phyloP scores from a whole-genome alignment of 1,139 yeast genomes.

The Geotrichum fermentans region DNA sequence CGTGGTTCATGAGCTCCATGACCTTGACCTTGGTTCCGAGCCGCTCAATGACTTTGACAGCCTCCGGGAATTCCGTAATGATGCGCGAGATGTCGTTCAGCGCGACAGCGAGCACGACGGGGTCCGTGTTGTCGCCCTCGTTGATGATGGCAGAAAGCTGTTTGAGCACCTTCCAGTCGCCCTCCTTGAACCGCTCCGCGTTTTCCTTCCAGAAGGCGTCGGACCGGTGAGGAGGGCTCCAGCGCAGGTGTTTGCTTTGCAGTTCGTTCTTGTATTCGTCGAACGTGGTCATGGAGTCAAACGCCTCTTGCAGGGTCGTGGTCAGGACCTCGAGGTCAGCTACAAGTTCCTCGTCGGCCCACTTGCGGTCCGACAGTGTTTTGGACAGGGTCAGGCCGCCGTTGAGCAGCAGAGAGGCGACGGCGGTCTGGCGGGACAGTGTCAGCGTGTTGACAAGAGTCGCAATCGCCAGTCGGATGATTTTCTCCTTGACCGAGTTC shows the following conservation, averaged over 20 bases:
- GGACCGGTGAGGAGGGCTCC: slow-evolving; percentile 92
- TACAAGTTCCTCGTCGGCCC: slow-evolving; percentile 90
- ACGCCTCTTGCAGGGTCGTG: slow-evolving; percentile 62
- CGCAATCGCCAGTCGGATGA: slow-evolving; percentile 75
- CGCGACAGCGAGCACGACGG: slow-evolving; percentile 46
- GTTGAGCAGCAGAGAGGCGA: slow-evolving; percentile 69
- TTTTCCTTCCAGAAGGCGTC: slow-evolving; percentile 89
- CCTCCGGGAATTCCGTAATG: slow-evolving; percentile 59
- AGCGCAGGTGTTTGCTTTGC: slow-evolving; percentile 67
- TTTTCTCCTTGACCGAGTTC: slow-evolving; percentile 85
- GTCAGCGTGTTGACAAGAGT: slow-evolving; percentile 49
- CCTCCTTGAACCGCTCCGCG: slow-evolving; percentile 66
- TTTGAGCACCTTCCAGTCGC: slow-evolving; percentile 67
- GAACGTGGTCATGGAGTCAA: slow-evolving; percentile 76
- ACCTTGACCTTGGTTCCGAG: slow-evolving; percentile 64
- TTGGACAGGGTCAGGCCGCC: slow-evolving; percentile 68
- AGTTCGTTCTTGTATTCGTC: slow-evolving; percentile 89
- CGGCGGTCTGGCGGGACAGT: slow-evolving; percentile 41
- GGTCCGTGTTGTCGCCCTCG: slow-evolving; percentile 26
- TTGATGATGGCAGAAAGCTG: slow-evolving; percentile 43
- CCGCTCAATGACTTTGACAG: slow-evolving; percentile 46
- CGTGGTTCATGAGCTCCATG: slow-evolving; percentile 78
- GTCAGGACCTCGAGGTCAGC: slow-evolving; percentile 60
- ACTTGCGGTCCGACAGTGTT: slow-evolving; percentile 75
- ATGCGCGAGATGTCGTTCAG: slow-evolving; percentile 75